A percentile compares a stretch with the other conserved stretches of the same genome.
phyloP scores from a whole-genome alignment of 306 rosid genomes.

The Cyamopsis tetragonoloba region DNA sequence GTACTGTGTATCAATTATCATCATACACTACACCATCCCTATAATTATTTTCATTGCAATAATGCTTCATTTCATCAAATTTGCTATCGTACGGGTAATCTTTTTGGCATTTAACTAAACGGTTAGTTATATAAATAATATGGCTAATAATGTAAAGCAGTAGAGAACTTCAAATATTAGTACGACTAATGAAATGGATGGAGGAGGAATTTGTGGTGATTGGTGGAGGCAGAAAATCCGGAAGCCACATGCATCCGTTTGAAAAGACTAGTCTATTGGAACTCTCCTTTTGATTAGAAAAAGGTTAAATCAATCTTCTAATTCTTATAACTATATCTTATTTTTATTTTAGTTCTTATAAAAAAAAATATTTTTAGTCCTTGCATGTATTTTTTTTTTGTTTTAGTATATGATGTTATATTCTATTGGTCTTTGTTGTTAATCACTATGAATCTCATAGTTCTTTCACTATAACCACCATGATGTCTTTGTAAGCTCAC shows the following conservation, averaged over 20 bases:
- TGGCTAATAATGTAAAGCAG: not conserved
- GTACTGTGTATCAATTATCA: too few species aligned
- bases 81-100: not conserved
- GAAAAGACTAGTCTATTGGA: conserved; percentile 37
- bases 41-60: not conserved
- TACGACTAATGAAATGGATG: conserved; percentile 1
- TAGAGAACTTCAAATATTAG: not conserved
- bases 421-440: too few species aligned
- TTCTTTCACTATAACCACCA: too few species aligned
- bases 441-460: too few species aligned
- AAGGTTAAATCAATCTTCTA: too few species aligned
- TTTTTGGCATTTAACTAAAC: not conserved
- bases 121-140: not conserved
- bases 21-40: not conserved
- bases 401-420: too few species aligned
- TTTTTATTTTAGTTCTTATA: too few species aligned
- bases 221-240: conserved; percentile 22
- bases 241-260: conserved; percentile 29
- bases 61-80: conserved; percentile 10
- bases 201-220: conserved; percentile 16
- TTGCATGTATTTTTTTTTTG: too few species aligned
- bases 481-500: too few species aligned
- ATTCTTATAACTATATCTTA: too few species aligned
- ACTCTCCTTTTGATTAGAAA: too few species aligned
- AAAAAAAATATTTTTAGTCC: too few species aligned